Conservation (phyloP, 129 eudicot genomes). For the Flaveria brownii region DNA sequence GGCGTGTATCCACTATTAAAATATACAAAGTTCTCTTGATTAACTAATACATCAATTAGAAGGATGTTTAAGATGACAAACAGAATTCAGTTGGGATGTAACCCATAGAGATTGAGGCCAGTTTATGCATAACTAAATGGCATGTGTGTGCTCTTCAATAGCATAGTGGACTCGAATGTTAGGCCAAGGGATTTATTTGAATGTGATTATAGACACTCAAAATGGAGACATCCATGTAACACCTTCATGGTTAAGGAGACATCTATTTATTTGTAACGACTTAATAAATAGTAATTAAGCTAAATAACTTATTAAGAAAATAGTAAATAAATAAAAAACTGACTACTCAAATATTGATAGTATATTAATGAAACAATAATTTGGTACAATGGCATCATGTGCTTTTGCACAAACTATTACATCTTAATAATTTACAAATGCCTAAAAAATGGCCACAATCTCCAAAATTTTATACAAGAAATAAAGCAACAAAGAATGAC, state of each 20-base stretch:
- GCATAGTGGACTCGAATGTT: conserved; percentile 17
- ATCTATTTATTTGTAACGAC: neutral
- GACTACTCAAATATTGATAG: conserved; percentile 13
- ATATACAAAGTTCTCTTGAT: too few relatives aligned
- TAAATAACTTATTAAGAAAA: neutral
- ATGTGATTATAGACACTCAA: conserved; percentile 7
- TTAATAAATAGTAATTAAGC: neutral
- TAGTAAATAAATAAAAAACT: neutral
- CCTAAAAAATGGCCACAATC: conserved; percentile 27
- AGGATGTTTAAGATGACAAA: neutral
- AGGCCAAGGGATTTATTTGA: conserved; percentile 22
- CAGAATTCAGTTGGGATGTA: neutral
- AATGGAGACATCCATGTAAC: neutral
- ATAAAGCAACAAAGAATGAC: conserved; percentile 37
- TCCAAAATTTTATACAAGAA: conserved; percentile 35
- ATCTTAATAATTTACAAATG: conserved; percentile 23
- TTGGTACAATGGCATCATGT: conserved; percentile 38
- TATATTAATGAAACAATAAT: conserved; percentile 39
- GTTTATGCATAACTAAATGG: neutral
- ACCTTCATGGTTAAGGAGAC: neutral
- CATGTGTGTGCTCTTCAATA: neutral
- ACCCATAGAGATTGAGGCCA: neutral
- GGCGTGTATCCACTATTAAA: too few relatives aligned
- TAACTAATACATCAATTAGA: neutral
- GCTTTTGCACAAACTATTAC: conserved; percentile 42